Percentiles rank a stretch among this genome's conserved stretches.
Conservation (phyloP, 345 rosid genomes). For the Brassica napus region Da-Ae NC_063434.1:30133001-30133500, state of each 20-base stretch:
- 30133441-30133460: conserved; percentile 42
- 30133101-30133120: too few species aligned
- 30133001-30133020: too few species aligned
- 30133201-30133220: conserved; percentile 51
- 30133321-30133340: conserved; percentile 50
- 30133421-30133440: conserved; percentile 41
- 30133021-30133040: too few species aligned
- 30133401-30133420: conserved; percentile 37
- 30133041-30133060: too few species aligned
- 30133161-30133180: conserved; percentile 53
- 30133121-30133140: too few species aligned
- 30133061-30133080: too few species aligned
- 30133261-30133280: conserved; percentile 39
- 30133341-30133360: conserved; percentile 66
- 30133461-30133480: conserved; percentile 58
- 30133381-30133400: conserved; percentile 66
- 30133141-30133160: too few species aligned
- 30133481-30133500: conserved; percentile 8
- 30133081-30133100: too few species aligned
- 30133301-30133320: conserved; percentile 6
- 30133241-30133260: conserved; percentile 49
- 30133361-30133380: conserved; percentile 67
- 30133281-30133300: not conserved
- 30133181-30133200: conserved; percentile 78
- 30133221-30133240: conserved; percentile 42